phyloP scores from a whole-genome alignment of 169 alveolate genomes.

The Babesia gibsoni region DNA sequence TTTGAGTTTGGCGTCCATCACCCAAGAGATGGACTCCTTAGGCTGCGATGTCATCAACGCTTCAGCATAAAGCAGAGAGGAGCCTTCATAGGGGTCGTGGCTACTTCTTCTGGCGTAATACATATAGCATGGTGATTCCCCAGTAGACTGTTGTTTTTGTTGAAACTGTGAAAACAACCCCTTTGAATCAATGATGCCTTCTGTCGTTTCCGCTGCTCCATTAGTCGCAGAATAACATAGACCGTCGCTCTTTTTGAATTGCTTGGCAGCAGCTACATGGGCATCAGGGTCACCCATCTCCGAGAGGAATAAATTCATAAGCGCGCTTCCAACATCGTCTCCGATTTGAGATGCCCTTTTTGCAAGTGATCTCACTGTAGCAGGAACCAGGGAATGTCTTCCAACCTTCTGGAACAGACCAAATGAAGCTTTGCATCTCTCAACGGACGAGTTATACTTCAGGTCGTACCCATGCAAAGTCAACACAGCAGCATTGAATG shows the following conservation, averaged over 20 bases:
- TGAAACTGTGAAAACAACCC: neutral
- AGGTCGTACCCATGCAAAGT: slow-evolving; percentile 80
- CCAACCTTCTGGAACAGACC: slow-evolving; percentile 67
- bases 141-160: neutral
- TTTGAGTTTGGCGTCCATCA: slow-evolving; percentile 32
- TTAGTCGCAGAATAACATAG: slow-evolving; percentile 50
- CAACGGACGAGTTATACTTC: slow-evolving; percentile 61
- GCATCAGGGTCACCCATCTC: slow-evolving; percentile 83
- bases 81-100: slow-evolving; percentile 9
- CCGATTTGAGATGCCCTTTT: slow-evolving; percentile 46
- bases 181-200: too few relatives aligned
- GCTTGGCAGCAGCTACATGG: slow-evolving; percentile 78
- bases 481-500: slow-evolving; percentile 77
- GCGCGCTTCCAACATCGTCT: slow-evolving; percentile 78
- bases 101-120: slow-evolving; percentile 52
- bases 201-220: too few relatives aligned
- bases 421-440: slow-evolving; percentile 71
- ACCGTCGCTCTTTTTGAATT: slow-evolving; percentile 63
- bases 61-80: slow-evolving; percentile 61
- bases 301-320: slow-evolving; percentile 75
- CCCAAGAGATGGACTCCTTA: slow-evolving; percentile 45
- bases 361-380: slow-evolving; percentile 40
- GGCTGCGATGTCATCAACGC: slow-evolving; percentile 51
- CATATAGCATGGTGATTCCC: slow-evolving; percentile 32
- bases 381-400: slow-evolving; percentile 53